Conservation (phyloP, 2,329 filamentous ascomycete species). For the Colletotrichum incanum region DNA sequence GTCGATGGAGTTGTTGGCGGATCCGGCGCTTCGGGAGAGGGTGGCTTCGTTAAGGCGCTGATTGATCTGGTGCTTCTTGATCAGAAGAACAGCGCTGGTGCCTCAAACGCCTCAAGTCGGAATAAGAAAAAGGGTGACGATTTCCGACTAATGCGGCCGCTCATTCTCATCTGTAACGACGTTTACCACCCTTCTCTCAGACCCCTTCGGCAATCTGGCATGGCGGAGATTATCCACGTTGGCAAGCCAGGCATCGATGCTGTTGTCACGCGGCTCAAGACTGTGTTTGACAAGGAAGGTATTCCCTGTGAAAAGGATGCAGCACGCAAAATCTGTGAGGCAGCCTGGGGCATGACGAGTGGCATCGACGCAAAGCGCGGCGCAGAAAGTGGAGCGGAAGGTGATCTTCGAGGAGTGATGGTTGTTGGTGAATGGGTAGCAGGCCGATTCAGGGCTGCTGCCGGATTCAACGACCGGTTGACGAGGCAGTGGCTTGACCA, state of each 20-base stretch:
- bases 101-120: constrained; percentile 49
- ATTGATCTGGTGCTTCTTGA: constrained; percentile 92
- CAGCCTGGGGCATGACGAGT: constrained; percentile 84
- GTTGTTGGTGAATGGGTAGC: constrained; percentile 92
- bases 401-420: constrained; percentile 86
- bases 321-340: constrained; percentile 86
- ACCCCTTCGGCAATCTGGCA: constrained; percentile 84
- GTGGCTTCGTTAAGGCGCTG: constrained; percentile 94
- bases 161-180: constrained; percentile 98
- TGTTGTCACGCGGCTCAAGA: constrained; percentile 85
- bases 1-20: constrained; percentile 94
- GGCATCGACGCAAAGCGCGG: constrained; percentile 80
- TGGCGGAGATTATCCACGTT: constrained; percentile 93
- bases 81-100: constrained; percentile 76
- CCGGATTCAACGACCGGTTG: constrained; percentile 63
- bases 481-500: constrained; percentile 85
- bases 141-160: constrained; percentile 87
- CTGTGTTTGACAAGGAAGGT: constrained; percentile 90
- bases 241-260: constrained; percentile 91
- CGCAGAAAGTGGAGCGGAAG: constrained; percentile 77
- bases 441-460: constrained; percentile 72
- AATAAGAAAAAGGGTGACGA: constrained; percentile 86
- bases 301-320: constrained; percentile 92
- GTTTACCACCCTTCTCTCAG: constrained; percentile 92
- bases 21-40: constrained; percentile 83